These are phyloP conservation scores for Teratosphaeria zuluensis DNA, from an alignment of 2,329 filamentous ascomycete genomes.

Conservation along the genomic window DNA sequence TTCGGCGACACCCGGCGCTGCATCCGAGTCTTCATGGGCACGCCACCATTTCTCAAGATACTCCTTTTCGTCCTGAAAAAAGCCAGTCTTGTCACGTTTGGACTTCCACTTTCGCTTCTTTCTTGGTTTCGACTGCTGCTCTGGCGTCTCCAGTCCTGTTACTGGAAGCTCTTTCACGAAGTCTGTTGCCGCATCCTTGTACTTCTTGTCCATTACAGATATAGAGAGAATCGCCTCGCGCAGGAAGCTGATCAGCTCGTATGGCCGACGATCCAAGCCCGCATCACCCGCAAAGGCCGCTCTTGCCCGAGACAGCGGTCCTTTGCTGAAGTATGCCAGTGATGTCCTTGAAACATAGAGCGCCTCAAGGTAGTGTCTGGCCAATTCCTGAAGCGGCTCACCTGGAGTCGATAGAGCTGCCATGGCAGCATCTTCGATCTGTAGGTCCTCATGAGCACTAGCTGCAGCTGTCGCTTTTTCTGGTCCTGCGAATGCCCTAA, in stretches of 20 bases:
- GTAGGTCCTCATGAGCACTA: background rate
- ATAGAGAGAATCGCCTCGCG: constrained; percentile 31
- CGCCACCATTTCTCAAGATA: constrained; percentile 63
- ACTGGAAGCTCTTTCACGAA: constrained; percentile 48
- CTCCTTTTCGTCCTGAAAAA: constrained; percentile 58
- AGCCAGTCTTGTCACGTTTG: constrained; percentile 57
- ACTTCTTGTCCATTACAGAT: constrained; percentile 67
- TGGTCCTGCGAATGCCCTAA: background rate
- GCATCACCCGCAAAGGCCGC: constrained; percentile 52
- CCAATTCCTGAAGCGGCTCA: constrained; percentile 17
- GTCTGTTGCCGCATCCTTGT: constrained; percentile 58
- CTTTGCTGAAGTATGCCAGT: constrained; percentile 75
- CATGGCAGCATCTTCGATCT: background rate
- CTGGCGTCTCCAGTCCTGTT: constrained; percentile 8
- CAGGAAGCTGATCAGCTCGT: constrained; percentile 59
- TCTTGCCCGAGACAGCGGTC: constrained; percentile 64
- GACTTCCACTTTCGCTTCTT: constrained; percentile 50
- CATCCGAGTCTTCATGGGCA: constrained; percentile 39
- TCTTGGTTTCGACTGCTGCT: constrained; percentile 15
- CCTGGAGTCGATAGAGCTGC: background rate
- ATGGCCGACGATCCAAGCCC: constrained; percentile 43
- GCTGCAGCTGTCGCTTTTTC: background rate
- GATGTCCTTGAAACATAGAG: constrained; percentile 53
- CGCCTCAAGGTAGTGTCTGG: constrained; percentile 33
- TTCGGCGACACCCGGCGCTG: constrained; percentile 31